These are phyloP conservation scores for Leccinum rimulosum DNA, from an alignment of 768 basidiomycete species.

Conservation along the genomic window DNA sequence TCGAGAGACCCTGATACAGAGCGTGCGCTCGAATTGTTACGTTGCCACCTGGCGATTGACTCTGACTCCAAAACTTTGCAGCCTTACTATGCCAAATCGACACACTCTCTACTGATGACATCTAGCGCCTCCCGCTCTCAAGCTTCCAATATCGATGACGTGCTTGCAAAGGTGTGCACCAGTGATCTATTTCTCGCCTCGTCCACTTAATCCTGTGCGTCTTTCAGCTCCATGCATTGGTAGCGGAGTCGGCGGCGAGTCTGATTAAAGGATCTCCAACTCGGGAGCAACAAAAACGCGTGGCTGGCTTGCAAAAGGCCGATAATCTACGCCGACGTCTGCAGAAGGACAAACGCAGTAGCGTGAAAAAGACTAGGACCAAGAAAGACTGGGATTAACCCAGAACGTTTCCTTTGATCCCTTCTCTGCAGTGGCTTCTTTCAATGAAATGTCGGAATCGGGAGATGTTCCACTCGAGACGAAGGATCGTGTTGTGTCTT, in stretches of 20 bases:
- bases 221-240: conserved; percentile 27
- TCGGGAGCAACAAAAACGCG: conserved; percentile 26
- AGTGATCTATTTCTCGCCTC: not conserved
- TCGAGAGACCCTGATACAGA: conserved; percentile 40
- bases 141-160: conserved; percentile 71
- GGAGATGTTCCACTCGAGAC: not conserved
- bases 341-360: conserved; percentile 28
- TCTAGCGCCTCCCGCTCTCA: conserved; percentile 76
- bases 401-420: not conserved
- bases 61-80: conserved; percentile 25
- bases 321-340: conserved; percentile 21
- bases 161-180: conserved; percentile 54
- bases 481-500: not conserved
- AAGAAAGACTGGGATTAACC: conserved; percentile 27
- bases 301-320: conserved; percentile 19
- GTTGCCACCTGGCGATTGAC: not conserved
- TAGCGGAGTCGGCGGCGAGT: conserved; percentile 22
- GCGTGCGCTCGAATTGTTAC: conserved; percentile 39
- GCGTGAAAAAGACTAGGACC: conserved; percentile 27
- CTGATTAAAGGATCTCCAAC: conserved; percentile 24
- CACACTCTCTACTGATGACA: conserved; percentile 64
- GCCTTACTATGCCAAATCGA: conserved; percentile 67
- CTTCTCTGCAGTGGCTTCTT: not conserved
- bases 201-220: not conserved
- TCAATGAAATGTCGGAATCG: not conserved